Base-by-base conservation (phyloP, 2,329 filamentous ascomycete genomes). In the Xylariaceae sp. region DNA sequence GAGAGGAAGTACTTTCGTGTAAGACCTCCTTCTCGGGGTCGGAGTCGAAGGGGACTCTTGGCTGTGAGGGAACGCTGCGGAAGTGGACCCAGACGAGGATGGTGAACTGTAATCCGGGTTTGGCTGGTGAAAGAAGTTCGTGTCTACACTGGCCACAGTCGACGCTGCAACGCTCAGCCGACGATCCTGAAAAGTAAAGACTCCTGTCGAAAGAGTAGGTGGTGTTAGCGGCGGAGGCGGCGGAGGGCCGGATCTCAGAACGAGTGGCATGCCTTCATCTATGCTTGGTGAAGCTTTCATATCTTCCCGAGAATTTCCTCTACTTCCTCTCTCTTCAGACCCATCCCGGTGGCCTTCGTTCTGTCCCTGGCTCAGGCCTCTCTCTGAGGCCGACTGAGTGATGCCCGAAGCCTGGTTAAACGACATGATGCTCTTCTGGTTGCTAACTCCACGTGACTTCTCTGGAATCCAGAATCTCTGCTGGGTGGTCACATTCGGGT, bases 171-270 rank as follows among this genome's bases (percentile, higher is more conserved):
- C 66, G 61, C 70, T 73, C 7, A 65, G 65, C 6, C 68, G 69
- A 40, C 72, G 73, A 46, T 76, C 73, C 37, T 81, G 71, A 56
- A 81, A 75, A 12, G 73, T 72, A 61, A 78, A 80, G 52, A 74
- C 67, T 42, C 71, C 70, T 47, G 73, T 69, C 53, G 76, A 77
- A 49, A 78, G 67, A 56, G 75, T 74, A 7, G 80, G 78, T 10
- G 80, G 77, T 43, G 78, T 83, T 64, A 82, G 68, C 53, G 81
- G 80, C 53, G 77, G 76, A 44, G 80, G 77, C 48, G 75, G 79
- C 49, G 76, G 76, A 52, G 73, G 73, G 44, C 75, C 72, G 46
- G 73, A 68, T 57, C 74, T 67, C 58, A 74, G 56, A 40, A 67
- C 66, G 48, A 67, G 57, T 66, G 51, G 67, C 64, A 63, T 59